These are phyloP conservation scores for Talaromyces sp. DNA, from an alignment of 2,329 filamentous ascomycete genomes.

Conservation along the genomic window DNA sequence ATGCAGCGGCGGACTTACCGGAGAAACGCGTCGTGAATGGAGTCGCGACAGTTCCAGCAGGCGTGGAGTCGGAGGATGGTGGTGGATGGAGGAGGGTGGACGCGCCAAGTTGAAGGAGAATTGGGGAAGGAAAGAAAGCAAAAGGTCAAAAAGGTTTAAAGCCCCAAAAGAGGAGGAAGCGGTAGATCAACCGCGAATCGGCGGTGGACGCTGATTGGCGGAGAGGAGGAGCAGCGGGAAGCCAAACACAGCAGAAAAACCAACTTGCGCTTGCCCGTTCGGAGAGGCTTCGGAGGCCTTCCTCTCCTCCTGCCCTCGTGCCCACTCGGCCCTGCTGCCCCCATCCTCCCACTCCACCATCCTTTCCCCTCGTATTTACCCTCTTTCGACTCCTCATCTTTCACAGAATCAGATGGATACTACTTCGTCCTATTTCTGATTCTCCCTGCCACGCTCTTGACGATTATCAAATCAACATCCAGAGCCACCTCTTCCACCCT, in stretches of 20 bases:
- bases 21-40: constrained; percentile 16
- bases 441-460: background rate
- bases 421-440: background rate
- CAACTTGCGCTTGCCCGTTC: constrained; percentile 29
- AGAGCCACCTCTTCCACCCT: constrained; percentile 5
- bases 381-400: constrained; percentile 61
- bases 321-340: background rate
- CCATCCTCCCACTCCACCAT: constrained; percentile 25
- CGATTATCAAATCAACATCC: constrained; percentile 17
- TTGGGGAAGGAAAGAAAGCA: constrained; percentile 17
- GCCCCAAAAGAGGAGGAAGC: constrained; percentile 37
- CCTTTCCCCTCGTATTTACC: constrained; percentile 63
- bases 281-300: constrained; percentile 34
- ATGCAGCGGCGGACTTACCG: constrained; percentile 18
- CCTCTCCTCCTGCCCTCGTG: constrained; percentile 24
- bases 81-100: constrained; percentile 10
- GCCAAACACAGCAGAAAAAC: constrained; percentile 27
- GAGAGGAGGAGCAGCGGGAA: constrained; percentile 41
- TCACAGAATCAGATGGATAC: constrained; percentile 41
- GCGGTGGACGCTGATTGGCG: constrained; percentile 36
- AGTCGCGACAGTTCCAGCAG: background rate
- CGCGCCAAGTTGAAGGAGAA: constrained; percentile 12
- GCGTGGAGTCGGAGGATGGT: background rate
- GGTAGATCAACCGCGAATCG: constrained; percentile 39
- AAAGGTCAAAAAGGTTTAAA: constrained; percentile 16